Conservation (phyloP, 169 alveolate genomes). For the Plasmodium gaboni region DNA sequence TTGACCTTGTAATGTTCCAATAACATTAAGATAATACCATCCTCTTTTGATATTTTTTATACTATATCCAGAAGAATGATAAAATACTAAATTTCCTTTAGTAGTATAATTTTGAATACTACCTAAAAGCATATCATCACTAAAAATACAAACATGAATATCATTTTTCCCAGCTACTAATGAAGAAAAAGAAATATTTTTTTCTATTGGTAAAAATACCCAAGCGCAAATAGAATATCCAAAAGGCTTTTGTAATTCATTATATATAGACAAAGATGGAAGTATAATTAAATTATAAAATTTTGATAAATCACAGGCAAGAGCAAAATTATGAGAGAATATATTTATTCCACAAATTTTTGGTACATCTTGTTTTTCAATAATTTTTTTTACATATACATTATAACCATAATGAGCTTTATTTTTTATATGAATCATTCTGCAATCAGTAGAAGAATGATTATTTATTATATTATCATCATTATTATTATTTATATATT, state of each 20-base stretch:
- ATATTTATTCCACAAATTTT: constrained; percentile 51
- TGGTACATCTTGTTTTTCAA: constrained; percentile 24
- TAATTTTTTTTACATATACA: constrained; percentile 43
- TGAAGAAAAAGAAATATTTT: constrained; percentile 55
- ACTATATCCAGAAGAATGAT: constrained; percentile 67
- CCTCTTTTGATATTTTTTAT: constrained; percentile 53
- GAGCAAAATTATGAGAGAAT: constrained; percentile 18
- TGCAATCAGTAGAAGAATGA: neutral
- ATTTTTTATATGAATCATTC: constrained; percentile 12
- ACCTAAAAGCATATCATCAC: constrained; percentile 46
- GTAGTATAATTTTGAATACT: constrained; percentile 42
- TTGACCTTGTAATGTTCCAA: constrained; percentile 55
- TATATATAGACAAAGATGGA: constrained; percentile 60
- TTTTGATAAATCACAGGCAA: constrained; percentile 62
- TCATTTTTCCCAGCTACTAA: constrained; percentile 56
- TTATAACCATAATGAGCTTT: constrained; percentile 49
- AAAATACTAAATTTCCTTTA: constrained; percentile 4
- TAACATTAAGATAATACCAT: constrained; percentile 62
- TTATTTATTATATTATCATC: neutral
- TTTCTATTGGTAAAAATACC: constrained; percentile 55
- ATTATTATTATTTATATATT: neutral
- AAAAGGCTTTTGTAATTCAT: constrained; percentile 26
- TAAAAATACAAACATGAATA: constrained; percentile 44
- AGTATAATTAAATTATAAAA: constrained; percentile 39
- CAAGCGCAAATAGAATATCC: constrained; percentile 54